phyloP scores from a whole-genome alignment of 345 rosid species.

The Eucalyptus decipiens region DNA sequence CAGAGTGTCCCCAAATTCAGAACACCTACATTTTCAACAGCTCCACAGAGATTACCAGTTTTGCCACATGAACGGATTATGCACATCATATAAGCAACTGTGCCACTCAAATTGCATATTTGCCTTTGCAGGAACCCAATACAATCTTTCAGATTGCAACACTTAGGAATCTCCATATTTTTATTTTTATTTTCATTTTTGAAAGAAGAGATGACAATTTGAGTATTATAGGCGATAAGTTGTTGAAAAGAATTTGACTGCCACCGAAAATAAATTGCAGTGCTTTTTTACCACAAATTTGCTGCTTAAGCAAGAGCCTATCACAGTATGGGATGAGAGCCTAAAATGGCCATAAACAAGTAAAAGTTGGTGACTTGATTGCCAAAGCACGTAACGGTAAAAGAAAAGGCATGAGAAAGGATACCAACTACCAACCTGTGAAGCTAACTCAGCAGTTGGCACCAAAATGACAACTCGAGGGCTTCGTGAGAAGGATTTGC shows the following conservation, averaged over 20 bases:
- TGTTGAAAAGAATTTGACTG: background rate
- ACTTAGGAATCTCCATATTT: too few species aligned
- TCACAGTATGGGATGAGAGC: background rate
- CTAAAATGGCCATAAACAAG: background rate
- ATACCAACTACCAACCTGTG: conserved; percentile 44
- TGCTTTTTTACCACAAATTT: background rate
- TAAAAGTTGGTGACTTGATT: background rate
- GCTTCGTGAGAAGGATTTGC: conserved; percentile 43
- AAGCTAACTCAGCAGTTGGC: conserved; percentile 91
- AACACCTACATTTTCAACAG: background rate
- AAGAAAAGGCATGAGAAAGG: background rate
- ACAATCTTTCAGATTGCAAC: background rate
- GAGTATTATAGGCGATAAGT: background rate
- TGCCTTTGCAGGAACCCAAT: background rate
- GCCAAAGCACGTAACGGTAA: background rate
- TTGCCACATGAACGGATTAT: background rate
- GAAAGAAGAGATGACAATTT: background rate
- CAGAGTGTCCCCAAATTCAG: background rate
- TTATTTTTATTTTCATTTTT: too few species aligned
- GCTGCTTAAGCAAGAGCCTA: background rate
- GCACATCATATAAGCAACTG: background rate
- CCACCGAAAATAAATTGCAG: background rate
- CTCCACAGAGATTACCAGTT: background rate
- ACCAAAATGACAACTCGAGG: conserved; percentile 70
- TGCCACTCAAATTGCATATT: background rate